Conservation (phyloP, 805 yeast genomes). For the Ogataea paraovalis region DNA sequence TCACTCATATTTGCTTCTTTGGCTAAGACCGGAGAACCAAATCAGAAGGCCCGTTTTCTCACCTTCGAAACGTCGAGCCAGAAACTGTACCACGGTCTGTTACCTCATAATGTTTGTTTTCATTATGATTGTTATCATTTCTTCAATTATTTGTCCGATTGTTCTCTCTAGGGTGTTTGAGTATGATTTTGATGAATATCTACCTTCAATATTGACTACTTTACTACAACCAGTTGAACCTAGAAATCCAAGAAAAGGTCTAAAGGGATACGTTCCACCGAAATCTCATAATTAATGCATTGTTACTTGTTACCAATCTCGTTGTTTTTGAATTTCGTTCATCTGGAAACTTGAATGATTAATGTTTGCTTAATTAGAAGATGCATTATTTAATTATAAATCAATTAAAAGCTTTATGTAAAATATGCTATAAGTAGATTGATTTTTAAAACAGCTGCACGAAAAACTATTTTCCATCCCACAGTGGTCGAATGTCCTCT, state of each 20-base stretch:
- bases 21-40: slow-evolving; percentile 51
- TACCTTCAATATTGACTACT: slow-evolving; percentile 36
- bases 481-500: slow-evolving; percentile 10
- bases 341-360: no score
- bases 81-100: slow-evolving; percentile 31
- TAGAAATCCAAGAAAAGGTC: slow-evolving; percentile 33
- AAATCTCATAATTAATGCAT: slow-evolving; percentile 13
- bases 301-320: background rate
- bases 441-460: background rate
- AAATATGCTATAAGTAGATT: background rate
- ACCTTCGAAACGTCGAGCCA: slow-evolving; percentile 36
- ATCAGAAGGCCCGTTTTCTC: slow-evolving; percentile 44
- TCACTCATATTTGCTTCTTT: slow-evolving; percentile 64
- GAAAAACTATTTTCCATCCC: slow-evolving; percentile 4
- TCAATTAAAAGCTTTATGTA: no score
- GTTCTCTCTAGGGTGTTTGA: slow-evolving; percentile 32
- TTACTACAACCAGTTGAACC: slow-evolving; percentile 43
- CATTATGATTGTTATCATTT: slow-evolving; percentile 27
- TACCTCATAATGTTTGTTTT: slow-evolving; percentile 36
- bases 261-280: slow-evolving; percentile 29
- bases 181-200: slow-evolving; percentile 36
- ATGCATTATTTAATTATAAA: no score
- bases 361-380: no score
- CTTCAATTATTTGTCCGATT: slow-evolving; percentile 38
- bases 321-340: no score